These are phyloP conservation scores for Centrapalus pauciflorus DNA, from an alignment of 129 eudicot species.

Conservation along the genomic window DNA sequence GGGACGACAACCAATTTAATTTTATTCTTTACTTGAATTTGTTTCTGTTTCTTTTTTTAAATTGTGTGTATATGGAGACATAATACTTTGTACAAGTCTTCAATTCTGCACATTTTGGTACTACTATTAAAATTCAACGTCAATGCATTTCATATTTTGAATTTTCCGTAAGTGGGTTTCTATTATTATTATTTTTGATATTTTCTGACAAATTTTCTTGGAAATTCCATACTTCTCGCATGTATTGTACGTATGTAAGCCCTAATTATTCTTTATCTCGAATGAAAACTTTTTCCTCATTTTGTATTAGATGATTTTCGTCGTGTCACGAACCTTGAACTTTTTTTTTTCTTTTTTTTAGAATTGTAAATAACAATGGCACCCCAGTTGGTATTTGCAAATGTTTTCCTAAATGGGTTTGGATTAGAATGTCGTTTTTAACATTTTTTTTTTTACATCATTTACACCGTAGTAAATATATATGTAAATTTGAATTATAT, in stretches of 20 bases:
- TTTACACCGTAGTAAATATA: too few species aligned
- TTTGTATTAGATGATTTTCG: background rate
- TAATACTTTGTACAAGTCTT: background rate
- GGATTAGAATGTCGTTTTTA: too few species aligned
- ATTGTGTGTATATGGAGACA: background rate
- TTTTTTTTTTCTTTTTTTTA: background rate
- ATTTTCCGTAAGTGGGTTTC: slow-evolving; percentile 2
- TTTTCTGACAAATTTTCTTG: background rate
- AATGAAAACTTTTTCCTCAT: background rate
- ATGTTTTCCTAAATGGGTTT: background rate
- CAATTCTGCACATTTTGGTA: slow-evolving; percentile 1
- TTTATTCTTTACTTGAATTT: background rate
- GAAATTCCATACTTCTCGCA: slow-evolving; percentile 4
- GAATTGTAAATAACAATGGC: background rate
- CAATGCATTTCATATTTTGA: background rate
- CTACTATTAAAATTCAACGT: slow-evolving; percentile 2
- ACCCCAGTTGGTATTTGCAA: background rate
- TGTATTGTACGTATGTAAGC: background rate
- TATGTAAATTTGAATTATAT: background rate
- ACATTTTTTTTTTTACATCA: background rate
- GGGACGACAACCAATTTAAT: background rate
- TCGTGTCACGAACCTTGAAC: too few species aligned
- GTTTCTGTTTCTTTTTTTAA: background rate
- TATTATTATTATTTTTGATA: background rate
- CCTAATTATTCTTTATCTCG: background rate